These are phyloP conservation scores for Monilinia laxa DNA, from an alignment of 2,329 filamentous ascomycete genomes.

Conservation along the genomic window DNA sequence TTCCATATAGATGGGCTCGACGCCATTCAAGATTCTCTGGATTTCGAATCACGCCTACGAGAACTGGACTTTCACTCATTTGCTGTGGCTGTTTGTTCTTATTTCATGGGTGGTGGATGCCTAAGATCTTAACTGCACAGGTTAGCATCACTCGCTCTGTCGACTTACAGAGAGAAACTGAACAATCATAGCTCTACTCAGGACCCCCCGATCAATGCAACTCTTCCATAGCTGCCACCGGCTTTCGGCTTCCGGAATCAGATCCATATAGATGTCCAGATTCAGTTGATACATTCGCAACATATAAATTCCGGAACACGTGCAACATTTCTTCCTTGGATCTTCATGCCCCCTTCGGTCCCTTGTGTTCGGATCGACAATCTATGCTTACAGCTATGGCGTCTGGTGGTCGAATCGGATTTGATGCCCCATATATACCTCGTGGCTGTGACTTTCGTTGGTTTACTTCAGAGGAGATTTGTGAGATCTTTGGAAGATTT, in stretches of 20 bases:
- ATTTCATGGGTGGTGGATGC: conserved; percentile 9
- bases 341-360: conserved; percentile 42
- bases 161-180: background rate
- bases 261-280: conserved; percentile 27
- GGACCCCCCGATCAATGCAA: conserved; percentile 15
- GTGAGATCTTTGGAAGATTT: conserved; percentile 47
- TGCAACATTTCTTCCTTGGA: conserved; percentile 49
- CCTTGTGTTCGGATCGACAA: conserved; percentile 42
- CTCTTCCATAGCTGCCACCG: conserved; percentile 20
- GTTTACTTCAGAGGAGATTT: conserved; percentile 48
- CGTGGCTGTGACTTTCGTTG: conserved; percentile 49
- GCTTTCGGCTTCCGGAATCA: conserved; percentile 30
- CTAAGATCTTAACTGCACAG: background rate
- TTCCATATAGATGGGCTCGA: conserved; percentile 30
- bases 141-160: background rate
- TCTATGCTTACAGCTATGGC: conserved; percentile 42
- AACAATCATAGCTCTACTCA: background rate
- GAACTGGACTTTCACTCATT: conserved; percentile 25
- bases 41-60: conserved; percentile 28
- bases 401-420: conserved; percentile 47
- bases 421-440: conserved; percentile 48
- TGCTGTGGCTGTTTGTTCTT: conserved; percentile 24
- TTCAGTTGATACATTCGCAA: conserved; percentile 43
- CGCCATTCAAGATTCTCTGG: conserved; percentile 29
- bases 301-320: conserved; percentile 46